Evolutionary conservation across 441 rosid genomes (phyloP).

Genomic region (Populus hybrid): DNA sequence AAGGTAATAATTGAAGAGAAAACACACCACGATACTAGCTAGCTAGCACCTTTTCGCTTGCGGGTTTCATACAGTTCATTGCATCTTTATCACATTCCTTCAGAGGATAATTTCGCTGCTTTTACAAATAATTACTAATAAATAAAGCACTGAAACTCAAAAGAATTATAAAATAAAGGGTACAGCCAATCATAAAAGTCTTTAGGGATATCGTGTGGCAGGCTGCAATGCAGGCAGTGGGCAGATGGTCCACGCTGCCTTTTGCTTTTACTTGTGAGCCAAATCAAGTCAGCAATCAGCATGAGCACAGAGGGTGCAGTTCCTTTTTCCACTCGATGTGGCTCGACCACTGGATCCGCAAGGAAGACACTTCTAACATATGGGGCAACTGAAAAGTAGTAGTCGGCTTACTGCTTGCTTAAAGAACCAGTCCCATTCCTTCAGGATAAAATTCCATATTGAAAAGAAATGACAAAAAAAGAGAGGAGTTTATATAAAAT

Average conservation of each 20-base stretch:
- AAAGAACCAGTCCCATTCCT: background rate
- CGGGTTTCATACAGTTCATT: slow-evolving; percentile 18
- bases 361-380: too few species aligned
- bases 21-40: slow-evolving; percentile 30
- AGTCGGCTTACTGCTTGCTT: background rate
- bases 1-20: slow-evolving; percentile 18
- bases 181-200: background rate
- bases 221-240: background rate
- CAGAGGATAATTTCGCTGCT: background rate
- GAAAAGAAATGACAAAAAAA: too few species aligned
- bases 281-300: background rate
- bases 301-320: background rate
- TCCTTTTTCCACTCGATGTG: too few species aligned
- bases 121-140: background rate
- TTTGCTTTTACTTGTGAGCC: background rate
- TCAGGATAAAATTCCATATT: background rate
- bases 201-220: background rate
- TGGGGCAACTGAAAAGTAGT: too few species aligned
- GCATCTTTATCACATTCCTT: background rate
- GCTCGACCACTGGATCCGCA: too few species aligned
- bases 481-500: too few species aligned
- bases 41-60: slow-evolving; percentile 21
- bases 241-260: background rate
- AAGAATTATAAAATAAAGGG: background rate
- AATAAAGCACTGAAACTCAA: background rate